phyloP scores from a whole-genome alignment of 352 stramenopile genomes.

The Stephanocyclus meneghinianus region DNA sequence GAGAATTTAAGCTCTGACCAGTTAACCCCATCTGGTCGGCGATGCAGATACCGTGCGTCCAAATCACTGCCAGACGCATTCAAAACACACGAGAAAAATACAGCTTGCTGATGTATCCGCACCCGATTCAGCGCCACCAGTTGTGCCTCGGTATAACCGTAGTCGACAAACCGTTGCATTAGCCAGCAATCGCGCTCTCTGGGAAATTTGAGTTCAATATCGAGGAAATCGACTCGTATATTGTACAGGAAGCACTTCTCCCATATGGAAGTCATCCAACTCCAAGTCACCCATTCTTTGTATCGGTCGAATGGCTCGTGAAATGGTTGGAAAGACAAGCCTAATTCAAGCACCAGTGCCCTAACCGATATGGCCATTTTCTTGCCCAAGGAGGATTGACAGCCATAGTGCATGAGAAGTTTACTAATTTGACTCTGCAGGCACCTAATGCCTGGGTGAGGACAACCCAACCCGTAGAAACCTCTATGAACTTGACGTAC shows the following conservation, averaged over 20 bases:
- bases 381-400: not conserved
- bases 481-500: constrained; percentile 5
- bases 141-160: not conserved
- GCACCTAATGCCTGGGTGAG: constrained; percentile 12
- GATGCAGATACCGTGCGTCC: not conserved
- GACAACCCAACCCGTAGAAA: constrained; percentile 28
- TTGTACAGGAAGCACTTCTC: constrained; percentile 3
- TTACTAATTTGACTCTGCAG: constrained; percentile 16
- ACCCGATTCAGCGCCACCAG: constrained; percentile 21
- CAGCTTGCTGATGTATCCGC: constrained; percentile 30
- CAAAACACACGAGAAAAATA: constrained; percentile 28
- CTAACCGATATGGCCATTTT: constrained; percentile 3
- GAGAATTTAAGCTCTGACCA: constrained; percentile 12
- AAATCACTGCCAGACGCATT: not conserved
- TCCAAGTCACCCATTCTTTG: constrained; percentile 7
- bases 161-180: constrained; percentile 14
- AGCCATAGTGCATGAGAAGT: constrained; percentile 25
- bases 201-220: constrained; percentile 1
- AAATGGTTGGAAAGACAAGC: constrained; percentile 15
- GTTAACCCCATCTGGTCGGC: not conserved
- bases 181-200: constrained; percentile 12
- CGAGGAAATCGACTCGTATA: constrained; percentile 5
- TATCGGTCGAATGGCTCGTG: not conserved
- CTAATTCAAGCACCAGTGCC: constrained; percentile 23
- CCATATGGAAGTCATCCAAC: constrained; percentile 22